phyloP scores from a whole-genome alignment of 352 stramenopile genomes.

The Aphanomyces euteiches region DNA sequence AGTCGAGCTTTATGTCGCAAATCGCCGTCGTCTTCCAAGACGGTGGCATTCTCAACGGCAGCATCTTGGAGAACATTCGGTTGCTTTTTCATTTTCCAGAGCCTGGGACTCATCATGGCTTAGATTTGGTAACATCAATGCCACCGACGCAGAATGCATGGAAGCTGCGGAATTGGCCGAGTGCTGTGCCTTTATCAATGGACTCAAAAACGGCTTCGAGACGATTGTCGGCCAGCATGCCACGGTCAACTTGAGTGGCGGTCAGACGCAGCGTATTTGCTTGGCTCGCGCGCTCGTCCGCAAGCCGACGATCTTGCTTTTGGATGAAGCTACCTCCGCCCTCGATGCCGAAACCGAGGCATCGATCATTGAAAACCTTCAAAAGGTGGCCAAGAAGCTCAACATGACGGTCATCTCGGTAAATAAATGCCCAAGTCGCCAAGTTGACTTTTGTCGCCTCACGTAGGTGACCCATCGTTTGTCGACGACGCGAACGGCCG shows the following conservation, averaged over 20 bases:
- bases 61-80: slow-evolving; percentile 85
- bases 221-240: slow-evolving; percentile 31
- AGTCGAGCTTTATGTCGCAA: slow-evolving; percentile 84
- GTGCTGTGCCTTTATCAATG: slow-evolving; percentile 24
- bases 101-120: neutral
- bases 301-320: slow-evolving; percentile 26
- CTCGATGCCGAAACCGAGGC: slow-evolving; percentile 30
- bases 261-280: slow-evolving; percentile 31
- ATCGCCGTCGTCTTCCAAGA: slow-evolving; percentile 85
- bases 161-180: slow-evolving; percentile 74
- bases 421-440: neutral
- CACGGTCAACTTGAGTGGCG: slow-evolving; percentile 27
- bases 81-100: slow-evolving; percentile 35
- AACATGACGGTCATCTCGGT: slow-evolving; percentile 31
- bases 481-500: slow-evolving; percentile 26
- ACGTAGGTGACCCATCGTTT: slow-evolving; percentile 29
- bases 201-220: slow-evolving; percentile 31
- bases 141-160: slow-evolving; percentile 75
- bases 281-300: slow-evolving; percentile 30
- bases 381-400: slow-evolving; percentile 10
- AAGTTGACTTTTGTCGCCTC: neutral
- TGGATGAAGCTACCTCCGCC: slow-evolving; percentile 30
- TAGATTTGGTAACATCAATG: slow-evolving; percentile 50
- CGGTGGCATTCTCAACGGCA: slow-evolving; percentile 81
- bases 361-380: slow-evolving; percentile 19